A percentile compares a stretch with the other conserved stretches of the same genome.
Evolutionary conservation across 2,329 filamentous ascomycete genomes (phyloP).

Genomic region (Aspergillus brasiliensis): DNA sequence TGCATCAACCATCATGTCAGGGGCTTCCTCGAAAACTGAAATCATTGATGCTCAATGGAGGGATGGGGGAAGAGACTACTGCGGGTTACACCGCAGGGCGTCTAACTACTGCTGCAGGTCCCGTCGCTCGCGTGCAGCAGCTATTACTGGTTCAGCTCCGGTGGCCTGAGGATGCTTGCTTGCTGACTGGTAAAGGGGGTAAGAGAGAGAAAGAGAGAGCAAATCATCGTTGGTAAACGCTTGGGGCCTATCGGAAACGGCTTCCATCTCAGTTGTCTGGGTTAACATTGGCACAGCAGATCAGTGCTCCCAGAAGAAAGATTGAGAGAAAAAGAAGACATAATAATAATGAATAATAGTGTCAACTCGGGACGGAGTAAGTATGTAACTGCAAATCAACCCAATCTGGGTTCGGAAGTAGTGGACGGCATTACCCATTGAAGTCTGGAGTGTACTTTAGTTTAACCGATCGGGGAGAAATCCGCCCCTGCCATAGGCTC

Average conservation of each 20-base stretch:
- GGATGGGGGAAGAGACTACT: background rate
- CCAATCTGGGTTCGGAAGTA: background rate
- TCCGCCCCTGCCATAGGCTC: constrained; percentile 2
- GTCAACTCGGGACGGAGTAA: background rate
- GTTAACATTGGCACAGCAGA: background rate
- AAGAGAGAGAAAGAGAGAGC: too few species aligned
- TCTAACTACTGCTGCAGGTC: constrained; percentile 18
- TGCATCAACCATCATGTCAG: constrained; percentile 17
- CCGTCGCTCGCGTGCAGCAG: constrained; percentile 17
- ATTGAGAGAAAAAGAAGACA: too few species aligned
- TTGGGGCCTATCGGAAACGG: background rate
- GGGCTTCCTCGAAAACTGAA: constrained; percentile 13
- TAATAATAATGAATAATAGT: background rate
- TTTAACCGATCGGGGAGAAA: background rate
- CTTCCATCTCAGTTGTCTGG: background rate
- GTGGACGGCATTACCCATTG: background rate
- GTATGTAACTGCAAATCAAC: background rate
- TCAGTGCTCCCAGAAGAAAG: background rate
- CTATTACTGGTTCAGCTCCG: background rate
- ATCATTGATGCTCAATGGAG: background rate
- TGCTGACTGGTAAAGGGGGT: background rate
- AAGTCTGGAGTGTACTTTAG: background rate
- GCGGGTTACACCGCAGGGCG: constrained; percentile 16
- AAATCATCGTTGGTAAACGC: background rate
- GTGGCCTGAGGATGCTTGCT: background rate